phyloP scores from a whole-genome alignment of 306 rosid species.

The Gastrolobium bilobum region DNA sequence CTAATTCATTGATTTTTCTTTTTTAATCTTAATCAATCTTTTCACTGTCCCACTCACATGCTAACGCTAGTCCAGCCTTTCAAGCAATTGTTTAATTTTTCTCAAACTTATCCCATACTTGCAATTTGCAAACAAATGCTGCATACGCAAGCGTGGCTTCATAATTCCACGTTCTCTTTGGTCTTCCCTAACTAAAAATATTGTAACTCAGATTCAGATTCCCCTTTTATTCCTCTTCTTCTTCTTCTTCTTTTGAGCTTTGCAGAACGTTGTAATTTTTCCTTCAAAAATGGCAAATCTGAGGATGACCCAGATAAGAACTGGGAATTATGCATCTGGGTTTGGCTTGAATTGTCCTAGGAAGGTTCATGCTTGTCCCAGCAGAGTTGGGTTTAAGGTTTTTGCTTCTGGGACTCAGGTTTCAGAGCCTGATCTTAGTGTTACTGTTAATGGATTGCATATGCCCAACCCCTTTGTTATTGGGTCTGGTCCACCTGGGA shows the following conservation, averaged over 20 bases:
- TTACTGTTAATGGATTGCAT: conserved; percentile 79
- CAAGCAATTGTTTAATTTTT: conserved; percentile 31
- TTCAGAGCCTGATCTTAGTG: conserved; percentile 92
- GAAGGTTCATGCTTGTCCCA: conserved; percentile 52
- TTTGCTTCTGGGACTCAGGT: conserved; percentile 65
- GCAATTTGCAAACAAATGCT: conserved; percentile 41
- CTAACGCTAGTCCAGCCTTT: conserved; percentile 26
- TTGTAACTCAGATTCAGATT: conserved; percentile 69
- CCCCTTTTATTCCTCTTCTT: conserved; percentile 41
- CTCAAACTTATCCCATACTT: conserved; percentile 30
- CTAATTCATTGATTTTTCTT: too few species aligned
- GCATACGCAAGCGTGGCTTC: conserved; percentile 48
- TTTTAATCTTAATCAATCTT: not conserved
- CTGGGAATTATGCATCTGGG: conserved; percentile 63
- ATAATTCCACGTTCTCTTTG: conserved; percentile 51
- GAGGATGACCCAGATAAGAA: conserved; percentile 65
- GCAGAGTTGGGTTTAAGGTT: conserved; percentile 71
- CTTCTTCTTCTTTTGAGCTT: conserved; percentile 14
- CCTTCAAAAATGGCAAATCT: conserved; percentile 72
- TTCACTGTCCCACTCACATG: conserved; percentile 25
- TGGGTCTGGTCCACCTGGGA: conserved; percentile 98
- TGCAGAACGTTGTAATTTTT: conserved; percentile 44
- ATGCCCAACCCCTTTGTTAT: conserved; percentile 97
- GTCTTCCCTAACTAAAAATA: conserved; percentile 26
- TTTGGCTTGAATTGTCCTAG: conserved; percentile 52